phyloP scores from a whole-genome alignment of 306 rosid genomes.

The peach (Prunus persica) region DNA sequence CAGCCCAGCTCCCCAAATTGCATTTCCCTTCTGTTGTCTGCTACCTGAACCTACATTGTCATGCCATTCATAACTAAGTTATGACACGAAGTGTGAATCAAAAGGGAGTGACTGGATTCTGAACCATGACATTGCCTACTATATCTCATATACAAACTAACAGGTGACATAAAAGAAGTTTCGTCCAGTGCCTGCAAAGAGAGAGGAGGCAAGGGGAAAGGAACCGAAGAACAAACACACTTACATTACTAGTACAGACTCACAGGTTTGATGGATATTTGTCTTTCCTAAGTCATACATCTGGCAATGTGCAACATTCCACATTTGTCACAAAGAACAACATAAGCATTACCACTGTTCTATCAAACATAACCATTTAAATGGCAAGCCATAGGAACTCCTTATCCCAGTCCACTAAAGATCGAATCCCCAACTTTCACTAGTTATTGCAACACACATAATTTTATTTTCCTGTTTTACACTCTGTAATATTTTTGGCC shows the following conservation, averaged over 20 bases:
- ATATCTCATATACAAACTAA: too few relatives aligned
- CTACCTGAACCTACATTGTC: conserved; percentile 35
- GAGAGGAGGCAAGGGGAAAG: neutral
- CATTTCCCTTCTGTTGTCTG: conserved; percentile 21
- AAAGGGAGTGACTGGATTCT: neutral
- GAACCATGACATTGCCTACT: neutral
- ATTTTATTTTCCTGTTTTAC: neutral
- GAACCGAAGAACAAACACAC: neutral
- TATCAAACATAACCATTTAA: too few relatives aligned
- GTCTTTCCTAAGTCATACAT: neutral
- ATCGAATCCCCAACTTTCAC: too few relatives aligned
- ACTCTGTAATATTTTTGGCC: too few relatives aligned
- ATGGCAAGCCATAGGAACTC: too few relatives aligned
- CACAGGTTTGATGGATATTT: neutral
- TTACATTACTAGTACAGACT: neutral
- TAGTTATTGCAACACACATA: too few relatives aligned
- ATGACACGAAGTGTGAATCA: neutral
- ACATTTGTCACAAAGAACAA: too few relatives aligned
- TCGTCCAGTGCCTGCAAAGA: neutral
- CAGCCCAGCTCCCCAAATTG: conserved; percentile 23
- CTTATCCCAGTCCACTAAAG: too few relatives aligned
- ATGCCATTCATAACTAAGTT: neutral
- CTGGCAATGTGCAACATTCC: neutral
- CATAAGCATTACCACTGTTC: too few relatives aligned
- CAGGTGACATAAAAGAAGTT: neutral